These are phyloP conservation scores for Triangularia setosa DNA, from an alignment of 2,329 filamentous ascomycete genomes.

Conservation along the genomic window DNA sequence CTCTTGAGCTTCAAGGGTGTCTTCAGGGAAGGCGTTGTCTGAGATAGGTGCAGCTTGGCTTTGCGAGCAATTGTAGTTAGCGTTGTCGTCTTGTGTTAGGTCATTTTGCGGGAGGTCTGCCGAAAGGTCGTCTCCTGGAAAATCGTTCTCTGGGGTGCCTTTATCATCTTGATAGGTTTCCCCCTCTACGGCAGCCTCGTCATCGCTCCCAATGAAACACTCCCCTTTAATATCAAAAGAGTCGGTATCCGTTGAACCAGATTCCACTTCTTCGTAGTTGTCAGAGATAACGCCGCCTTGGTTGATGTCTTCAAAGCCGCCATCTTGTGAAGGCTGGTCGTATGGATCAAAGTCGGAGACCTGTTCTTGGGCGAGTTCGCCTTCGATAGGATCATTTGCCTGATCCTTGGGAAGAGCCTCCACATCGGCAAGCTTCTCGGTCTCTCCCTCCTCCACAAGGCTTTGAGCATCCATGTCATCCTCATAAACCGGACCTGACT, in stretches of 20 bases:
- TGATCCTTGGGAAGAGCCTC: neutral
- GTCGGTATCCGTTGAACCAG: neutral
- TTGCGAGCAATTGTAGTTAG: neutral
- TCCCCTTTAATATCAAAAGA: neutral
- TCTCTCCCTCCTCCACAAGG: neutral
- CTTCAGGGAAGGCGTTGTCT: neutral
- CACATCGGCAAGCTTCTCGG: neutral
- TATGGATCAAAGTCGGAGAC: neutral
- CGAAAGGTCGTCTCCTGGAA: neutral
- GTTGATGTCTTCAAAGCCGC: neutral
- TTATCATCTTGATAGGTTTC: neutral
- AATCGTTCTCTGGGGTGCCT: neutral
- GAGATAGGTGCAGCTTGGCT: neutral
- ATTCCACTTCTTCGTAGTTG: neutral
- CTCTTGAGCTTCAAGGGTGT: neutral
- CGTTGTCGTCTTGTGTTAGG: neutral
- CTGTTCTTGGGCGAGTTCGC: neutral
- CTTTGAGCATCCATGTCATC: neutral
- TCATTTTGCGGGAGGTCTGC: neutral
- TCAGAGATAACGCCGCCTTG: neutral
- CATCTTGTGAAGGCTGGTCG: neutral
- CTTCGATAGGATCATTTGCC: neutral
- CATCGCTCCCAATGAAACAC: neutral
- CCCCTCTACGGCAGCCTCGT: neutral
- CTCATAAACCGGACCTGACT: neutral